Evolutionary conservation across 495 filamentous ascomycete genomes (phyloP), one percentile per base, ranked within the genome.

Genomic region (Alectoria sarmentosa): DNA sequence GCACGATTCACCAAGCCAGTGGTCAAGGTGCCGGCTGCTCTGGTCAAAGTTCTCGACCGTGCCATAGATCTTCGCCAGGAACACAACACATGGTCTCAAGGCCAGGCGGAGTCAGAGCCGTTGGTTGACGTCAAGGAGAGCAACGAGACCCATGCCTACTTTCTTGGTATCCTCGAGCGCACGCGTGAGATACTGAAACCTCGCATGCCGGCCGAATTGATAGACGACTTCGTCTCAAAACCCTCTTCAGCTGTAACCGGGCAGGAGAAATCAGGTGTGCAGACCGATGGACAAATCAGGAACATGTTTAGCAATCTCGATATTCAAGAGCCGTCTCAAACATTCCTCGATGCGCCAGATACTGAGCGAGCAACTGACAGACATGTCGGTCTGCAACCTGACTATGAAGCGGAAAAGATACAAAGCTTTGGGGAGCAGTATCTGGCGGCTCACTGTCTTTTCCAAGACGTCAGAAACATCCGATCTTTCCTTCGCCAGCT

Each of bases 271-370:
- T 34, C 56, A 26, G 49, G 34, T 8, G 44, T 44, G 10, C 30
- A 19, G 62, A 48, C 4, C 11, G 57, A 60, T 8, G 61, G 61
- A 19, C 66, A 64, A 3, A 21, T 70, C 4, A 44, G 26, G 26
- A 78, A 75, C 64, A 67, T 66, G 38, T 76, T 80, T 46, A 69
- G 67, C 9, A 58, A 52, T 3, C 57, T 79, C 14, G 58, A 68
- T 2, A 61, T 78, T 21, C 67, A 78, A 44, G 76, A 79, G 38
- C 72, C 75, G 3, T 78, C 76, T 0, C 66, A 74, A 21, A 70
- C 69, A 1, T 77, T 78, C 65, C 65, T 76, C 36, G 60, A 71
- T 38, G 70, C 76, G 1, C 73, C 72, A 0, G 68, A 69, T n/a
- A 41, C 69, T 4, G 65, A 73, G 38, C 69, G 62, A 46, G 52